Evolutionary conservation across 148 eudicot species (phyloP).

Genomic region (Vaccinium corymbosum): DNA sequence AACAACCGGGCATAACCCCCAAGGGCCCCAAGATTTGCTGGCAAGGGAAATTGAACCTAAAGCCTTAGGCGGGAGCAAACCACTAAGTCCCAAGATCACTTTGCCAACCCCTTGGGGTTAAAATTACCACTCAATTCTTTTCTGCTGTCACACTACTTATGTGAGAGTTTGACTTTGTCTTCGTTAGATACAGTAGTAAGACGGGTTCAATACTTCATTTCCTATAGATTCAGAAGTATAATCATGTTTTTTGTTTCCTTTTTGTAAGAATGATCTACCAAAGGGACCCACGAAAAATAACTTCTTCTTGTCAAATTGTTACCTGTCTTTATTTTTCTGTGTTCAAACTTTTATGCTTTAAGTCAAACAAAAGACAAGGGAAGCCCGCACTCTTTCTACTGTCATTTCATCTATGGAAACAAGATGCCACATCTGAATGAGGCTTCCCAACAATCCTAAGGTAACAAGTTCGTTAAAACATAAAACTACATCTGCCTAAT

Average conservation of each 20-base stretch:
- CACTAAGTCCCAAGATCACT: too few species aligned
- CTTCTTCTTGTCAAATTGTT: neutral
- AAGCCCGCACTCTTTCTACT: neutral
- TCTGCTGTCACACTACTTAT: neutral
- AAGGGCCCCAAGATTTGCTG: too few species aligned
- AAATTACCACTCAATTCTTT: neutral
- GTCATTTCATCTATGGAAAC: constrained; percentile 3
- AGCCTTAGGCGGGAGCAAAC: too few species aligned
- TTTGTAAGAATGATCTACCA: neutral
- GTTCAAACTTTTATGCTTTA: neutral
- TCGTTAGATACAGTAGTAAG: neutral
- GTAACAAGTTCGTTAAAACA: constrained; percentile 2
- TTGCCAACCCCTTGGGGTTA: neutral
- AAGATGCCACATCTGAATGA: neutral
- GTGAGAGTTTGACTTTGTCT: neutral
- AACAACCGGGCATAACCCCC: too few species aligned
- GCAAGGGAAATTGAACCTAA: too few species aligned
- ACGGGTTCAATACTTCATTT: neutral
- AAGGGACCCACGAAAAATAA: neutral
- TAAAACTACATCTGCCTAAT: neutral
- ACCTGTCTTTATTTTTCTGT: neutral
- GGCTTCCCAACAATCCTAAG: neutral
- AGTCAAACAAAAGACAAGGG: neutral
- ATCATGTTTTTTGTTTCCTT: neutral
- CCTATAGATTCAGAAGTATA: neutral